phyloP scores from a whole-genome alignment of 208 protist genomes.

The Trypanosoma melophagium region DNA sequence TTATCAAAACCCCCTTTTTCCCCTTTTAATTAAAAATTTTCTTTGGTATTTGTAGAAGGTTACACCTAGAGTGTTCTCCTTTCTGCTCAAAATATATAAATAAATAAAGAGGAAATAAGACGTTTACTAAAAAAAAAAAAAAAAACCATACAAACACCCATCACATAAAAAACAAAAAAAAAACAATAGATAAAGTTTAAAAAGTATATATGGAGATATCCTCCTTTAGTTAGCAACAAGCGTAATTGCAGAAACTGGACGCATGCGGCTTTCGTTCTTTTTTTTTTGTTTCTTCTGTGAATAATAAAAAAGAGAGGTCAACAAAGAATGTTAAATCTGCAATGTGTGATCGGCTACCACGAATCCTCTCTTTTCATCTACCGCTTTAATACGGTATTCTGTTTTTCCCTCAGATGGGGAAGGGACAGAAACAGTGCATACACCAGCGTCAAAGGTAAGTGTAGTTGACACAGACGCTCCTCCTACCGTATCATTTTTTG shows the following conservation, averaged over 20 bases:
- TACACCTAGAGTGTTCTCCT: neutral
- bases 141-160: neutral
- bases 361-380: slow-evolving; percentile 52
- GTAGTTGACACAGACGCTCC: slow-evolving; percentile 29
- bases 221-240: too few species aligned
- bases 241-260: too few species aligned
- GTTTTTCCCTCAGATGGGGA: slow-evolving; percentile 12
- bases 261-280: neutral
- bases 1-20: neutral
- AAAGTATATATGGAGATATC: too few species aligned
- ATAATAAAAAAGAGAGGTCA: neutral
- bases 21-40: neutral
- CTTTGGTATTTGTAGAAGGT: too few species aligned
- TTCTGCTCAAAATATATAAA: neutral
- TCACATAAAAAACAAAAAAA: too few species aligned
- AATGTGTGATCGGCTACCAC: slow-evolving; percentile 51
- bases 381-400: slow-evolving; percentile 50
- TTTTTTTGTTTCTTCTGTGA: neutral
- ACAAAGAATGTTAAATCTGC: slow-evolving; percentile 1
- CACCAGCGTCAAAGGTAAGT: slow-evolving; percentile 63
- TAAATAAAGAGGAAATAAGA: neutral
- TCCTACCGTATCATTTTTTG: neutral
- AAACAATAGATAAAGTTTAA: too few species aligned
- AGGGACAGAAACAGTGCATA: slow-evolving; percentile 45
- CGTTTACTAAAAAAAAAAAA: neutral